Conservation (phyloP, 1,284 basidiomycete species). For the Pyrrhoderma noxium region DNA sequence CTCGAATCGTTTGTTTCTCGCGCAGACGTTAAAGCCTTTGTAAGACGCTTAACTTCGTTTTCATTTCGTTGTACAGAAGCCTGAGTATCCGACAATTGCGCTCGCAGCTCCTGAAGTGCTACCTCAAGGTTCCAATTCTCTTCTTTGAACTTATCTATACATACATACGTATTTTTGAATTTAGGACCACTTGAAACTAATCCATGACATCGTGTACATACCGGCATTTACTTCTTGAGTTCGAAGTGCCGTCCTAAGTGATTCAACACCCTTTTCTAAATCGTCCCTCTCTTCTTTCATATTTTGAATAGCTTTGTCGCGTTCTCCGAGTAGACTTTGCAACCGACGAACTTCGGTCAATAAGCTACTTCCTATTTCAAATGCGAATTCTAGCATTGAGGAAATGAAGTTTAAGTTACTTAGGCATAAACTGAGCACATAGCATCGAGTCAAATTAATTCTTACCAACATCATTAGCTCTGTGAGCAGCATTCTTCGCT, state of each 20-base stretch:
- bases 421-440: slow-evolving; percentile 3
- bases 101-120: slow-evolving; percentile 78
- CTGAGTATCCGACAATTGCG: slow-evolving; percentile 64
- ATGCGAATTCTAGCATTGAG: slow-evolving; percentile 72
- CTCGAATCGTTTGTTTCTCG: slow-evolving; percentile 79
- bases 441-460: slow-evolving; percentile 20
- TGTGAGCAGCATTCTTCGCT: slow-evolving; percentile 79
- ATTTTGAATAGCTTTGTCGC: slow-evolving; percentile 83
- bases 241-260: slow-evolving; percentile 59
- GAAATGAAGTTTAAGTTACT: slow-evolving; percentile 1
- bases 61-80: slow-evolving; percentile 65
- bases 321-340: slow-evolving; percentile 79
- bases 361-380: slow-evolving; percentile 89
- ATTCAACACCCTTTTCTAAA: slow-evolving; percentile 69
- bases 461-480: slow-evolving; percentile 77
- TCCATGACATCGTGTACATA: no score
- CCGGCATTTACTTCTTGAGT: slow-evolving; percentile 76
- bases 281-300: slow-evolving; percentile 85
- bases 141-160: slow-evolving; percentile 16
- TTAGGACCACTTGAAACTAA: no score
- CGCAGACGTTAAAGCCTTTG: slow-evolving; percentile 63
- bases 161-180: no score
- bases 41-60: slow-evolving; percentile 76
- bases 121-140: slow-evolving; percentile 61
- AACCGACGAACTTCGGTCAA: slow-evolving; percentile 83